These are phyloP conservation scores for Solanum ahanhuiri DNA, from an alignment of 257 asterid species.

Conservation along the genomic window DNA sequence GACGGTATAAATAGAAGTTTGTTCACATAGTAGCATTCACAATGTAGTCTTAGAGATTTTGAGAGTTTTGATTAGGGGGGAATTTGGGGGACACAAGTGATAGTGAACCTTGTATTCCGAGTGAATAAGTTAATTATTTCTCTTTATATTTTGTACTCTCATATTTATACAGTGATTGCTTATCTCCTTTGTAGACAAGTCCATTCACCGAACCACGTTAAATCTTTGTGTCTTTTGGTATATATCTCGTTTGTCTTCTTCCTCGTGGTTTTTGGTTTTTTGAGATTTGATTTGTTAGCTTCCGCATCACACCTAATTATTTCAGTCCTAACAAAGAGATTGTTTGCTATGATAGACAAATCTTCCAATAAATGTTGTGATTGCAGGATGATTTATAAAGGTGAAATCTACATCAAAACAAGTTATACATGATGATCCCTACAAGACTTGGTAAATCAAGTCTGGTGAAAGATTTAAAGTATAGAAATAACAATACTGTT, in stretches of 20 bases:
- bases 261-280: too few species aligned
- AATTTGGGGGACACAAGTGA: too few species aligned
- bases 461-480: not conserved
- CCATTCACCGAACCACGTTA: accelerated
- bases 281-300: accelerated
- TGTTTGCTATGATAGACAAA: not conserved
- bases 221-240: not conserved
- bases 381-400: not conserved
- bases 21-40: too few species aligned
- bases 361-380: not conserved
- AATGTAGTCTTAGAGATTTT: too few species aligned
- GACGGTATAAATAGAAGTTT: too few species aligned
- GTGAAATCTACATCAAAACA: not conserved
- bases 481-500: not conserved
- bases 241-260: too few species aligned
- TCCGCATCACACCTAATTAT: not conserved
- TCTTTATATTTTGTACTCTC: not conserved
- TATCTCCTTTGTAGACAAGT: accelerated
- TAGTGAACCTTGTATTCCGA: too few species aligned
- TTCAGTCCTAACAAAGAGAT: too few species aligned
- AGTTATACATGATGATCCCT: not conserved
- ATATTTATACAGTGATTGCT: too few species aligned
- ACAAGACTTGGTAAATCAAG: not conserved
- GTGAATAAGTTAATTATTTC: too few species aligned
- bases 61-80: too few species aligned